Evolutionary conservation across 768 basidiomycete genomes (phyloP).

Genomic region (Exidia glandulosa): DNA sequence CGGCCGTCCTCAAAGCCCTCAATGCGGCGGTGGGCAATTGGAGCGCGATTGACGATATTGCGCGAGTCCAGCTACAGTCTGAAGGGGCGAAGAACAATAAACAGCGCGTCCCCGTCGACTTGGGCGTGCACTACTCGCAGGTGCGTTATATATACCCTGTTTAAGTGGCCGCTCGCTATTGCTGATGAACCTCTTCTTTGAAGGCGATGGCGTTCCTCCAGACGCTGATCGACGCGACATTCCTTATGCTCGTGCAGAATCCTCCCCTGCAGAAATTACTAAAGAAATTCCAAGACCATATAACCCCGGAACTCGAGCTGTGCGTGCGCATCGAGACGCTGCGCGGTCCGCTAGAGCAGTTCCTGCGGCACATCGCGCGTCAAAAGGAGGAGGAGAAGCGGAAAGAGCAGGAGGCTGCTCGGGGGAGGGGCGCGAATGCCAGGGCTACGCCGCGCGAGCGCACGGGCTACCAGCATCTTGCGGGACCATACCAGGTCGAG

Average conservation of each 20-base stretch:
- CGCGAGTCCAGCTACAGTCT: slow-evolving; percentile 25
- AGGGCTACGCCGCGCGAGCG: slow-evolving; percentile 28
- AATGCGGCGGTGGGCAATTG: slow-evolving; percentile 37
- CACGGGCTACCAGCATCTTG: slow-evolving; percentile 1
- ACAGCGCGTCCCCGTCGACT: slow-evolving; percentile 22
- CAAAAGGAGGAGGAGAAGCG: slow-evolving; percentile 36
- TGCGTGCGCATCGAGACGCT: slow-evolving; percentile 29
- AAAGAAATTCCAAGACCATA: slow-evolving; percentile 33
- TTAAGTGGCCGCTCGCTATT: not conserved
- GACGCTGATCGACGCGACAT: slow-evolving; percentile 59
- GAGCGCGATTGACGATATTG: slow-evolving; percentile 17
- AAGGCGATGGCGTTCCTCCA: slow-evolving; percentile 54
- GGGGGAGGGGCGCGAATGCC: slow-evolving; percentile 43
- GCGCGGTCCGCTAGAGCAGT: slow-evolving; percentile 52
- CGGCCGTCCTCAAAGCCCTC: slow-evolving; percentile 34
- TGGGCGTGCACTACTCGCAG: not conserved
- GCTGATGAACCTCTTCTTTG: not conserved
- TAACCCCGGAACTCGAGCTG: not conserved
- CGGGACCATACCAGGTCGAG: slow-evolving; percentile 64
- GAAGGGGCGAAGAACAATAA: slow-evolving; percentile 30
- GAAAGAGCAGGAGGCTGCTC: slow-evolving; percentile 22
- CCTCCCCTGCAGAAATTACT: slow-evolving; percentile 46
- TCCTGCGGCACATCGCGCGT: slow-evolving; percentile 28
- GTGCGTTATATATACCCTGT: not conserved
- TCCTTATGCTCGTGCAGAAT: slow-evolving; percentile 56